Base-by-base conservation (phyloP, 2,329 filamentous ascomycete species). In the Pyrenophora teres region DNA sequence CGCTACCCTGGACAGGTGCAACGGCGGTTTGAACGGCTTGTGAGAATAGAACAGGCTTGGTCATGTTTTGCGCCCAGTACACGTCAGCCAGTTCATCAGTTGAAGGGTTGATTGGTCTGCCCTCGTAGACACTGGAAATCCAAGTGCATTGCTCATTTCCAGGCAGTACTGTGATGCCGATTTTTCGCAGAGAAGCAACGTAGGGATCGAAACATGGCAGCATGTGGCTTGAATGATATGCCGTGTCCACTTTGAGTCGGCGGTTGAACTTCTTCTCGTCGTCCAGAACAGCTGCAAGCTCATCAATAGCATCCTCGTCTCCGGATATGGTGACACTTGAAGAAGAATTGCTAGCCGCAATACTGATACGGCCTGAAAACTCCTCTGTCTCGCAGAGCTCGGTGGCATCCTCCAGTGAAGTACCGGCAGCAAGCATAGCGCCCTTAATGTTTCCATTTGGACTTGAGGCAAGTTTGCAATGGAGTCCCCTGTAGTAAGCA, bases 171-270 rank as follows among this genome's bases (percentile, higher is more conserved):
- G 18, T 27, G 2, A 33, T 9, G n/a, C 31, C 27, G 10, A 30
- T 33, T 18, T 7, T 10, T 15, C 49, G 16, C 3, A 54, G 18
- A 35, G 31, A 33, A 21, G 9, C 13, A 8, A 31, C 23, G 21
- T 46, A 50, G 8, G 62, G 5, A 30, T 39, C n/a, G 38, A 33
- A 15, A 23, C 48, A 37, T 52, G 23, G 4, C 27, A 52, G 16
- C 59, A 63, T 54, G 33, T 56, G 46, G 23, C 36, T 2, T 45
- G 55, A 78, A 46, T 80, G 78, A 43, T 80, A 81, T 0, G 78
- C 78, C 9, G 59, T 72, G 19, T 77, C 73, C 0, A 78, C 75
- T 39, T 72, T 68, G 1, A 54, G 32, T 1, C 18, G 8, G 52
- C 60, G 9, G 37, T 40, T 9, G 57, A 55, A 41, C 13, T 30